Conservation (phyloP, 1,139 yeast species). For the Scheffersomyces illinoinensis region DNA sequence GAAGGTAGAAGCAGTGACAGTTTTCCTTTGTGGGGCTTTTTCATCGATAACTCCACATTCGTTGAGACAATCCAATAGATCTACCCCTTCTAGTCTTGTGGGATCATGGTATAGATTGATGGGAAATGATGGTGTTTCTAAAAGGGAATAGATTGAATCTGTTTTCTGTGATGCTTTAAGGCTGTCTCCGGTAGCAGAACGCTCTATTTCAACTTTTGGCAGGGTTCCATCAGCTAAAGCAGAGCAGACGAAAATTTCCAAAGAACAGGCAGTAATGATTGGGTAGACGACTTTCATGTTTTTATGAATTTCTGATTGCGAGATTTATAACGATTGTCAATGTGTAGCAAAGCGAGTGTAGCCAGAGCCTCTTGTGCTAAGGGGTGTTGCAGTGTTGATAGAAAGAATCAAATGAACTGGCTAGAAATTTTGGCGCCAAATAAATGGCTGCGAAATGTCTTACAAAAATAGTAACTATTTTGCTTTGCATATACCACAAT, state of each 20-base stretch:
- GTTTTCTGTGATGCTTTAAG: not conserved
- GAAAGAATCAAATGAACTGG: no score
- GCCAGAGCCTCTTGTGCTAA: not conserved
- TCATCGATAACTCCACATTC: not conserved
- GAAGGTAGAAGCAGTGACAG: not conserved
- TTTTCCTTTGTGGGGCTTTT: not conserved
- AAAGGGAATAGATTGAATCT: not conserved
- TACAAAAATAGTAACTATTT: not conserved
- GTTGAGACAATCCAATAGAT: not conserved
- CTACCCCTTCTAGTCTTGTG: not conserved
- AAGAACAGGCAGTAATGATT: not conserved
- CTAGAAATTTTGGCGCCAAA: not conserved
- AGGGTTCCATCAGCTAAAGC: not conserved
- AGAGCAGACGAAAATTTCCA: not conserved
- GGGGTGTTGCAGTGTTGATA: not conserved
- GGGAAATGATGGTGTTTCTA: not conserved
- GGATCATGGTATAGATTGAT: not conserved
- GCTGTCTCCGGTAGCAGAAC: not conserved
- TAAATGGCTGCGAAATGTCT: not conserved
- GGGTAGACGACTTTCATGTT: not conserved
- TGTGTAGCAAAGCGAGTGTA: not conserved
- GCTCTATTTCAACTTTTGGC: not conserved
- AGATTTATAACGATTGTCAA: not conserved
- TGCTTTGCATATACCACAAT: not conserved
- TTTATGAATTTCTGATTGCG: not conserved